These are phyloP conservation scores for Cladosporium sphaerospermum DNA, from an alignment of 2,329 filamentous ascomycete genomes.

Conservation along the genomic window DNA sequence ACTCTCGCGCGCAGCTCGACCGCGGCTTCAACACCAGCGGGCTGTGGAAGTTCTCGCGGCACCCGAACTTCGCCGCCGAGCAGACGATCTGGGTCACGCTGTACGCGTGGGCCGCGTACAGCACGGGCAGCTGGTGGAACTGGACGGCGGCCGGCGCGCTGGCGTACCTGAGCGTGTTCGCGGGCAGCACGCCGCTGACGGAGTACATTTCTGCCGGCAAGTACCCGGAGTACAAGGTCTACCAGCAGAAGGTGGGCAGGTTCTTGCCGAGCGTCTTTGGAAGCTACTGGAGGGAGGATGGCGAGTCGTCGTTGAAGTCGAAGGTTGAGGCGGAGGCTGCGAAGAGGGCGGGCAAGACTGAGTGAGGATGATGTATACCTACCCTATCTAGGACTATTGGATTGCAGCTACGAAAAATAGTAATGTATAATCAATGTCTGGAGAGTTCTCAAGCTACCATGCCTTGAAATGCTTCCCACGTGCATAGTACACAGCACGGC, in stretches of 20 bases:
- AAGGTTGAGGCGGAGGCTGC: constrained; percentile 16
- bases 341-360: constrained; percentile 9
- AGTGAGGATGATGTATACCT: neutral
- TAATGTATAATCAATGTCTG: neutral
- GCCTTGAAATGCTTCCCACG: neutral
- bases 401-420: too few species aligned
- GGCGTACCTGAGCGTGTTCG: constrained; percentile 73
- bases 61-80: constrained; percentile 93
- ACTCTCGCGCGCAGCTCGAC: constrained; percentile 67
- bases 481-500: neutral
- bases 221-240: constrained; percentile 81
- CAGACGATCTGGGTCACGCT: constrained; percentile 83
- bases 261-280: constrained; percentile 60
- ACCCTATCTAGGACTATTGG: too few species aligned
- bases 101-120: constrained; percentile 81
- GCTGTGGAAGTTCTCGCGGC: constrained; percentile 80
- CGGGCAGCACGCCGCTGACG: constrained; percentile 81
- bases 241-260: constrained; percentile 74
- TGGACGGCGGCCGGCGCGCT: constrained; percentile 70
- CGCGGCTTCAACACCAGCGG: constrained; percentile 82
- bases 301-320: constrained; percentile 15
- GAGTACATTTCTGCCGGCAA: constrained; percentile 74
- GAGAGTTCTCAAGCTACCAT: neutral
- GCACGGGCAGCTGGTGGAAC: constrained; percentile 64
- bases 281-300: constrained; percentile 28